These are phyloP conservation scores for Lasiodiplodia sp. DNA, from an alignment of 2,329 filamentous ascomycete species.

Conservation along the genomic window DNA sequence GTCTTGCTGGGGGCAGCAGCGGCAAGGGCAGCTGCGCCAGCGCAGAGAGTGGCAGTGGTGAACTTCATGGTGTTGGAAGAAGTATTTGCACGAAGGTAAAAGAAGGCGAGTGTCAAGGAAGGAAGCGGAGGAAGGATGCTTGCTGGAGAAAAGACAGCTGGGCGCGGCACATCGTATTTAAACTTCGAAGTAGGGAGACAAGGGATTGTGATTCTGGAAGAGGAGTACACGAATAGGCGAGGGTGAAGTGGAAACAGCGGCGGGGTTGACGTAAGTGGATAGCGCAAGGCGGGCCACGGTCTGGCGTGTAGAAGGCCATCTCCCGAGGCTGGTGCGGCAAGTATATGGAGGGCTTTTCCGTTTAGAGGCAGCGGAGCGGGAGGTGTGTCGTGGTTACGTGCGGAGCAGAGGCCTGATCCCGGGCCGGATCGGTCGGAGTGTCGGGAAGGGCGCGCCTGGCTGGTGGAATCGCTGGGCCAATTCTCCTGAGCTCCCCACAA, in stretches of 20 bases:
- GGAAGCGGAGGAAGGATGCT: conserved; percentile 17
- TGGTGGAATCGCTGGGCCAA: conserved; percentile 12
- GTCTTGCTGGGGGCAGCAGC: conserved; percentile 39
- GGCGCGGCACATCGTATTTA: conserved; percentile 19
- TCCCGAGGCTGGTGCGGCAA: conserved; percentile 9
- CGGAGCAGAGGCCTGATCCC: background rate
- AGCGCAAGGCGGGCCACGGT: background rate
- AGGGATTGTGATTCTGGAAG: background rate
- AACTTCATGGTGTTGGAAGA: conserved; percentile 39
- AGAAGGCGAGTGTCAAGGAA: conserved; percentile 7
- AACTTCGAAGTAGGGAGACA: conserved; percentile 1
- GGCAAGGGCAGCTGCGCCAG: conserved; percentile 40
- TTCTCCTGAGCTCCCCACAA: conserved; percentile 23
- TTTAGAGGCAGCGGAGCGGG: background rate
- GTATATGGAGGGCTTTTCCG: conserved; percentile 10
- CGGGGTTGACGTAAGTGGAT: conserved; percentile 17
- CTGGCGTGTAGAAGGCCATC: conserved; percentile 1
- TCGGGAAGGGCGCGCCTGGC: conserved; percentile 13
- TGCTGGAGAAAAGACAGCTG: background rate
- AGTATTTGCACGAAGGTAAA: background rate
- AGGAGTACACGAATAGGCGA: background rate
- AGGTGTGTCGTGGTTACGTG: background rate
- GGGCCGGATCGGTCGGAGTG: conserved; percentile 12
- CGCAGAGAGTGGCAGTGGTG: conserved; percentile 36
- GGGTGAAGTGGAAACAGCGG: conserved; percentile 5